Percentiles rank a stretch among this genome's conserved stretches.
Evolutionary conservation across 306 rosid species (phyloP).

Genomic region (Vicia sativa): DNA sequence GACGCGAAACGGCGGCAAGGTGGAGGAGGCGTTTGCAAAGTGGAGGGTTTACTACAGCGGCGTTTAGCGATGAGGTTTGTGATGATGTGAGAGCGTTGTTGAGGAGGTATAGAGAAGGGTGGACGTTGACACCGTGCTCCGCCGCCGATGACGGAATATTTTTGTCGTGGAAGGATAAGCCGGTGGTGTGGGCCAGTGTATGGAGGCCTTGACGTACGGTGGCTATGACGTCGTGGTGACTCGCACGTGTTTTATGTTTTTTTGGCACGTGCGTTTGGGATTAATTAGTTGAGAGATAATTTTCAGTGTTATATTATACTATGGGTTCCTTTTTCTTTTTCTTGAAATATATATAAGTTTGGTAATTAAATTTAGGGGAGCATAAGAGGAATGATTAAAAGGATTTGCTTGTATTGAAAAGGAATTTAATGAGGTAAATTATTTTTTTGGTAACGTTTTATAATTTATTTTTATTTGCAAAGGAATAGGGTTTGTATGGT

Average conservation of each 20-base stretch:
- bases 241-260: conserved; percentile 58
- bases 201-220: conserved; percentile 61
- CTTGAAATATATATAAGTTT: conserved; percentile 34
- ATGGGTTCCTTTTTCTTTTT: background rate
- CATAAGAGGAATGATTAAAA: conserved; percentile 28
- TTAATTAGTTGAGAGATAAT: background rate
- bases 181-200: conserved; percentile 96
- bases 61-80: conserved; percentile 83
- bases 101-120: conserved; percentile 89
- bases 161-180: conserved; percentile 83
- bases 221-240: background rate
- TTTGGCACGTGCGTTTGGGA: conserved; percentile 57
- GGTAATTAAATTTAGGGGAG: conserved; percentile 28
- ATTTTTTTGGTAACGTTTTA: conserved; percentile 35
- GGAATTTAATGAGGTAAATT: conserved; percentile 43
- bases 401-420: conserved; percentile 51
- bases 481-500: conserved; percentile 39
- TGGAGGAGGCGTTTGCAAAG: conserved; percentile 71
- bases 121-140: conserved; percentile 74
- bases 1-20: conserved; percentile 67
- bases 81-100: conserved; percentile 86
- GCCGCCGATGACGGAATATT: conserved; percentile 67
- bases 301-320: background rate
- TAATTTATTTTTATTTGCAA: conserved; percentile 34
- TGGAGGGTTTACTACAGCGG: conserved; percentile 49